Conservation (phyloP, 768 basidiomycete genomes). For the Lactifluus subvellereus region DNA sequence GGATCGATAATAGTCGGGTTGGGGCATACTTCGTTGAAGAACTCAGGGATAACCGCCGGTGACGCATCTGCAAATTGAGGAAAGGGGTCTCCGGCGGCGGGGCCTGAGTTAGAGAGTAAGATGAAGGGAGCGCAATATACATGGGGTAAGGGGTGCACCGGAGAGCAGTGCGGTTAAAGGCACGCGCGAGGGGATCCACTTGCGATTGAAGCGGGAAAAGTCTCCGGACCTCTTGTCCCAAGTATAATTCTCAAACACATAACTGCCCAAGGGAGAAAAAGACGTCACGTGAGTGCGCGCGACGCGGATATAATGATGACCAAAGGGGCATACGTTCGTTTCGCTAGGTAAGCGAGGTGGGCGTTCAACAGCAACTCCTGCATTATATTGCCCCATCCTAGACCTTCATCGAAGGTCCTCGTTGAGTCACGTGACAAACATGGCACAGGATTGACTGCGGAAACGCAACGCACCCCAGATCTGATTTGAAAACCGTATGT, state of each 20-base stretch:
- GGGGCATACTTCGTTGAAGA: constrained; percentile 39
- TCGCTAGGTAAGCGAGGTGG: constrained; percentile 31
- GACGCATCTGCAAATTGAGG: constrained; percentile 32
- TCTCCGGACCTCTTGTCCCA: constrained; percentile 42
- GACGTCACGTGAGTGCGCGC: not conserved
- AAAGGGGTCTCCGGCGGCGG: constrained; percentile 39
- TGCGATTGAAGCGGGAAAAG: constrained; percentile 40
- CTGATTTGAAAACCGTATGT: constrained; percentile 20
- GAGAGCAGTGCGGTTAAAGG: constrained; percentile 49
- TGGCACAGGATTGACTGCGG: not conserved
- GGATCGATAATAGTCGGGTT: constrained; percentile 33
- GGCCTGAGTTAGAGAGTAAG: constrained; percentile 28
- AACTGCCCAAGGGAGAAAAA: constrained; percentile 26
- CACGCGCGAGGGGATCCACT: constrained; percentile 45
- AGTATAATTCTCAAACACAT: constrained; percentile 54
- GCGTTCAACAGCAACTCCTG: constrained; percentile 21
- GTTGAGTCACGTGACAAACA: not conserved
- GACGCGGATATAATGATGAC: too few species aligned
- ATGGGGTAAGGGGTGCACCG: constrained; percentile 32
- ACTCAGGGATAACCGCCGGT: constrained; percentile 34
- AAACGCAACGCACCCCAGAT: not conserved
- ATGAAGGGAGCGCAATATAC: not conserved
- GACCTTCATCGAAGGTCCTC: constrained; percentile 28
- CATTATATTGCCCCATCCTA: constrained; percentile 59
- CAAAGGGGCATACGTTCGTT: constrained; percentile 41